Evolutionary conservation across 129 eudicot species (phyloP), one percentile per base, ranked within the genome.

Genomic region (Lonicera japonica): DNA sequence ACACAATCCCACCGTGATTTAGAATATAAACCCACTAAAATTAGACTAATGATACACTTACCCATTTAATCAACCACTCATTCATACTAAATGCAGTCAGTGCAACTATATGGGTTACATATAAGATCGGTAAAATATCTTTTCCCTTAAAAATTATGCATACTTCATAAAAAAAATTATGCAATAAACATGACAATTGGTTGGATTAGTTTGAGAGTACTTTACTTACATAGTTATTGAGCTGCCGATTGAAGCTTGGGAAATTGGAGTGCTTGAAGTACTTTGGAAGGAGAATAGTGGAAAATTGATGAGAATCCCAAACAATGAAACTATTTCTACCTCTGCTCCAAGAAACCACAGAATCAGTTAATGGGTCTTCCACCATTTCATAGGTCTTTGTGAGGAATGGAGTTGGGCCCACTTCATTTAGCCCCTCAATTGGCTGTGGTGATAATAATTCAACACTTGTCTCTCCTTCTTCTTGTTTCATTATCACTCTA

Each of bases 181-280:
- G 4, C 2, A 2, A 29, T n/a, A n/a, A n/a, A n/a, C n/a, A n/a
- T n/a, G n/a, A n/a, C n/a, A n/a, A n/a, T n/a, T n/a, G 24, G 16
- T 16, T 25, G 8, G 21, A 13, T 54, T 6, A 23, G 13, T 0
- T 18, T 19, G 36, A n/a, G 36, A 29, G 36, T 29, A 29, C 4
- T 1, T 19, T 1, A 84, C 97, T 91, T 81, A 90, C 97, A 77
- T 90, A 87, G 14, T 95, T 91, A 47, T 91, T 91, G 47, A 91
- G 92, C 90, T 91, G 95, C 18, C 97, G 85, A 43, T 87, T 58
- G 72, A 91, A 91, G 83, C 95, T 91, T 11, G 97, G 86, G 69
- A 91, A 90, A 61, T 91, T 91, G 54, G 76, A 65, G 71, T 90
- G 97, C 78, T 91, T 91, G 69, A 91, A 91, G 63, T 67, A 87